These are phyloP conservation scores for Dactylellina sp. DNA, from an alignment of 2,329 filamentous ascomycete species.

Conservation along the genomic window DNA sequence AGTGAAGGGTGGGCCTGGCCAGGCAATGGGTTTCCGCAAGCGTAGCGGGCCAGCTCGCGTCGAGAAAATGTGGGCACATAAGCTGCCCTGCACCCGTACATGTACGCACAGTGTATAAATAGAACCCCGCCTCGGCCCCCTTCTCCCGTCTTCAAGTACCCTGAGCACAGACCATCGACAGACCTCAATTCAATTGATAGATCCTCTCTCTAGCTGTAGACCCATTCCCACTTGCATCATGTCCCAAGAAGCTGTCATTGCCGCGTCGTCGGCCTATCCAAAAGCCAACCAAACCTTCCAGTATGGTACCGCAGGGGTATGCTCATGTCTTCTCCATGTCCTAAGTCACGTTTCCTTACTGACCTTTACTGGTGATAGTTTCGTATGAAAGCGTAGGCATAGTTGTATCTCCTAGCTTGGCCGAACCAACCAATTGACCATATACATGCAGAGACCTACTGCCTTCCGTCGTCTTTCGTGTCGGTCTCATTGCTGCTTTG, in stretches of 20 bases:
- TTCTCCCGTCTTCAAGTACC: neutral
- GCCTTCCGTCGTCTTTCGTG: slow-evolving; percentile 90
- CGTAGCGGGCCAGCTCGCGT: slow-evolving; percentile 2
- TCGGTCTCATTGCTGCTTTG: slow-evolving; percentile 87
- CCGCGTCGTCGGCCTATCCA: slow-evolving; percentile 67
- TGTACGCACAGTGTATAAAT: slow-evolving; percentile 9
- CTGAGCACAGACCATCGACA: neutral
- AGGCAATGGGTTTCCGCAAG: neutral
- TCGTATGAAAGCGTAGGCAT: slow-evolving; percentile 75
- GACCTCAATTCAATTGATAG: neutral
- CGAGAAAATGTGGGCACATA: slow-evolving; percentile 1
- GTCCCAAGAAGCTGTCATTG: slow-evolving; percentile 61
- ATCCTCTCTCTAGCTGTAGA: neutral
- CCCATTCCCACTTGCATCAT: neutral
- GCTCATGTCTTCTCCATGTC: slow-evolving; percentile 60
- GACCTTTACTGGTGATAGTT: slow-evolving; percentile 67
- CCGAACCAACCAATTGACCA: slow-evolving; percentile 56
- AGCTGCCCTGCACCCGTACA: neutral
- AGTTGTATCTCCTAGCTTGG: slow-evolving; percentile 59
- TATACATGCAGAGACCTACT: slow-evolving; percentile 74
- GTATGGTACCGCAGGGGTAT: slow-evolving; percentile 73
- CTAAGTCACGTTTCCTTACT: slow-evolving; percentile 11
- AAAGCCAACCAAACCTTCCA: slow-evolving; percentile 69
- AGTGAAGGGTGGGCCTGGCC: too few relatives aligned
- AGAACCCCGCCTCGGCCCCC: neutral